Base-by-base conservation (phyloP, 2,329 filamentous ascomycete genomes). In the Pseudopithomyces chartarum region DNA sequence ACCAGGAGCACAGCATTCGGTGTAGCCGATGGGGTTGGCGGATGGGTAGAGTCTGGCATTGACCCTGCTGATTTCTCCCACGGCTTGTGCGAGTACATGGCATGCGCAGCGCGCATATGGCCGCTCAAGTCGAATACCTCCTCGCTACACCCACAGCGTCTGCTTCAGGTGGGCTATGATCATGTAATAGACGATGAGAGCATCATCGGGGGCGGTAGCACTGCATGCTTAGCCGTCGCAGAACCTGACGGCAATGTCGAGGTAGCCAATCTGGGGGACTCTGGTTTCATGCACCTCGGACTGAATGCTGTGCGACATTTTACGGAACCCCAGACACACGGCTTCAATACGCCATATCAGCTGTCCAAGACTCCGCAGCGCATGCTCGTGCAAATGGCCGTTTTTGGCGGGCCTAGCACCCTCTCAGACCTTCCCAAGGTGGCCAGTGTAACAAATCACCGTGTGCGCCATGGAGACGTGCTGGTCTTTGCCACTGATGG, bases 271-370 rank as follows among this genome's bases (percentile, higher is more conserved):
- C 83, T 99, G 33, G 95, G 95, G 62, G 95, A 99, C 79, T 97
- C 92, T 23, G 95, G 95, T 32, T 98, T 93, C 74, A 84, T 98
- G 54, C 89, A 96, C 59, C 82, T 98, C 58, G 87, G 92, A 13
- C 85, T 91, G 23, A 96, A 94, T 64, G 91, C 90, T 13, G 90
- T 99, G 32, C 89, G 95, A 74, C 85, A 89, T 54, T 89, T 87
- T 70, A 96, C 92, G 1, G 85, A 88, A 46, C 90, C 92, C 22
- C 95, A 99, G 77, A 97, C 92, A 0, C 95, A 99, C 75, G 92
- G 89, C 42, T 99, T 99, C 84, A 99, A 99, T 77, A 98, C 95
- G 0, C 95, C 95, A 0, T 99, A 91, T 72, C 95, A 99, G 76
- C 85, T 99, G 39, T 94, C 92, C 52, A 87, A 97, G 52, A 88